These are phyloP conservation scores for Sistotremastrum niveocremeum DNA, from an alignment of 768 basidiomycete species.

Conservation along the genomic window DNA sequence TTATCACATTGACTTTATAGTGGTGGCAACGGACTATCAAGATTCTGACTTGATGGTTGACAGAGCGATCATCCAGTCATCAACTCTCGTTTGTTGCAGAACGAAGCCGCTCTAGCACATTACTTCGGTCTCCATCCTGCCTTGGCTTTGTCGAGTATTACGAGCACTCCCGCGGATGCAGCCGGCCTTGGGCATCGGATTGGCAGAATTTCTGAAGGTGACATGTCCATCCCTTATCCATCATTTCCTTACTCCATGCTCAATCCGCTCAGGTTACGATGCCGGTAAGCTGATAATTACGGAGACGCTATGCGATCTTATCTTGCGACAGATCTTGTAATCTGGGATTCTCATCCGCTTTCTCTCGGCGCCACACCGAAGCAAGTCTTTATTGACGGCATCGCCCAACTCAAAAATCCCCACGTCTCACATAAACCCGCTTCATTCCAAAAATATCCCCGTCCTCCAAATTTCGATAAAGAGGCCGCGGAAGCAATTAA, in stretches of 20 bases:
- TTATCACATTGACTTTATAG: neutral
- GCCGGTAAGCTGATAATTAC: conserved; percentile 29
- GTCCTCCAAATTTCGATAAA: conserved; percentile 40
- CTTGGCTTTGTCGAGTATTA: conserved; percentile 49
- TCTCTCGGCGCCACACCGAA: conserved; percentile 64
- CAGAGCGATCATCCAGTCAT: conserved; percentile 45
- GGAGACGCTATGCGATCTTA: neutral
- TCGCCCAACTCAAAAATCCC: conserved; percentile 41
- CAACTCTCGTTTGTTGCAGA: conserved; percentile 52
- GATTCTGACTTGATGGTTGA: neutral
- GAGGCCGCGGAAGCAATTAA: conserved; percentile 45
- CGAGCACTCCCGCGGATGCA: conserved; percentile 46
- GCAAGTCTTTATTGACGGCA: conserved; percentile 79
- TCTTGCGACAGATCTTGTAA: conserved; percentile 25
- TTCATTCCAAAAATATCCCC: conserved; percentile 36
- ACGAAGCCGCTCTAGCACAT: conserved; percentile 59
- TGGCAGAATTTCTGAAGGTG: conserved; percentile 52
- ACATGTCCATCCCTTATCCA: neutral
- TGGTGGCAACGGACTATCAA: neutral
- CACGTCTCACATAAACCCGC: conserved; percentile 29
- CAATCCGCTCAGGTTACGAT: conserved; percentile 40
- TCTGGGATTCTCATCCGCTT: conserved; percentile 71
- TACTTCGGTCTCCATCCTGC: conserved; percentile 45
- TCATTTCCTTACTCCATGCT: neutral
- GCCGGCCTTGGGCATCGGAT: conserved; percentile 58